phyloP scores from a whole-genome alignment of 148 eudicot species.

The Rhododendron mucronatum region DNA sequence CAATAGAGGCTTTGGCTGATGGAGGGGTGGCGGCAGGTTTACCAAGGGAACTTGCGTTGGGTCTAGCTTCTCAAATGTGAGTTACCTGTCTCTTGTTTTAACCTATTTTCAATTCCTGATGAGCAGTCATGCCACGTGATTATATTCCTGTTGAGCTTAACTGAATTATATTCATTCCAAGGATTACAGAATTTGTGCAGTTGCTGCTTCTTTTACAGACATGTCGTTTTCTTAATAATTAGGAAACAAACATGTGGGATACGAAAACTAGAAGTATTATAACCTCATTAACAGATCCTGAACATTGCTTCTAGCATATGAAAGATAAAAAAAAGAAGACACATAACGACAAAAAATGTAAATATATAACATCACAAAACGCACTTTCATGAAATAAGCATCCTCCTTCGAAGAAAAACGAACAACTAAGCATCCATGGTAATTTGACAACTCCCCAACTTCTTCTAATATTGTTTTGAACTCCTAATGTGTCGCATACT shows the following conservation, averaged over 20 bases:
- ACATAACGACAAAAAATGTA: background rate
- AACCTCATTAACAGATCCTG: background rate
- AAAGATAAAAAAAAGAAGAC: background rate
- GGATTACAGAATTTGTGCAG: background rate
- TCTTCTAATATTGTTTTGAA: background rate
- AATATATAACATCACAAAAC: background rate
- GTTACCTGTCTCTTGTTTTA: constrained; percentile 12
- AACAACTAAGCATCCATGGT: background rate
- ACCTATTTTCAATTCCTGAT: background rate
- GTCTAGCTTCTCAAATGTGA: constrained; percentile 94
- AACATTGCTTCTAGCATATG: background rate
- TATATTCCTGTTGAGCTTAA: background rate
- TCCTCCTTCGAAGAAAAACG: background rate
- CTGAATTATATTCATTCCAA: background rate
- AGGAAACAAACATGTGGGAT: background rate
- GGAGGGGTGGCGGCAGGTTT: constrained; percentile 98
- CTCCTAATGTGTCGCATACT: background rate
- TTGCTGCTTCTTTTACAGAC: background rate
- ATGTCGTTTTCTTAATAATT: background rate
- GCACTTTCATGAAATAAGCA: background rate
- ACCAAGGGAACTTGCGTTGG: constrained; percentile 81
- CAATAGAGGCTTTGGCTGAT: constrained; percentile 97
- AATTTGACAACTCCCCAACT: background rate
- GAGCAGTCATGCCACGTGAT: background rate
- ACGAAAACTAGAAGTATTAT: background rate